Base-by-base conservation (phyloP, 306 rosid species). In the Carpinus viminea region DNA sequence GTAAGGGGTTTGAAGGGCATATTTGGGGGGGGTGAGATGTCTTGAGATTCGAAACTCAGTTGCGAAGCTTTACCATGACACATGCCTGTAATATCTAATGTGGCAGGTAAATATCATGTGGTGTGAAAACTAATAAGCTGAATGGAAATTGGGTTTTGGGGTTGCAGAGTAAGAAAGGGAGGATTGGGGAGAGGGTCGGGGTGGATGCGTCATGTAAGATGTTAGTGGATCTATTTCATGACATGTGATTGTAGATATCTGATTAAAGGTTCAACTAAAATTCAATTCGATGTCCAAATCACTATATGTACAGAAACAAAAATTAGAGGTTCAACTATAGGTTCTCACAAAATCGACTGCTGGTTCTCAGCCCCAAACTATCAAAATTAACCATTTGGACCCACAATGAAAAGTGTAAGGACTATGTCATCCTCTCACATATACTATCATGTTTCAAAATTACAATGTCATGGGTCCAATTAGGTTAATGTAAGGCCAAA, bases 21-120 rank as follows among this genome's bases (percentile, higher is more conserved):
- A 41, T 41, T 1, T 24, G 8, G 7, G 7, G 7, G 45, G 45
- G 45, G 8, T 41, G 34, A 31, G 34, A 31, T 31, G 34, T 31
- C 34, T 2, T 21, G 21, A 21, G 64, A 20, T 57, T 31, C 10
- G 26, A 62, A 62, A 13, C 15, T 26, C 69, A 28, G 69, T 28
- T 31, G 69, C 28, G 69, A 62, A 62, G 45, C 43, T 62, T 62
- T 62, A 62, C 69, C 69, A 62, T 62, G 41, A 62, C 17, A 28
- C n/a, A 12, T 31, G 34, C 34, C 34, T 31, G 34, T 31, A 31
- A 31, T 31, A 31, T 31, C 34, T 31, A 2, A 31, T 31, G 34
- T 31, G 34, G 34, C 34, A 31, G 34, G 2, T 31, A 31, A 31
- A 31, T 31, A 31, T 31, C 34, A 31, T 31, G 34, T 31, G 34